These are phyloP conservation scores for Acacia melanoxylon DNA, from an alignment of 306 rosid genomes.

Conservation along the genomic window DNA sequence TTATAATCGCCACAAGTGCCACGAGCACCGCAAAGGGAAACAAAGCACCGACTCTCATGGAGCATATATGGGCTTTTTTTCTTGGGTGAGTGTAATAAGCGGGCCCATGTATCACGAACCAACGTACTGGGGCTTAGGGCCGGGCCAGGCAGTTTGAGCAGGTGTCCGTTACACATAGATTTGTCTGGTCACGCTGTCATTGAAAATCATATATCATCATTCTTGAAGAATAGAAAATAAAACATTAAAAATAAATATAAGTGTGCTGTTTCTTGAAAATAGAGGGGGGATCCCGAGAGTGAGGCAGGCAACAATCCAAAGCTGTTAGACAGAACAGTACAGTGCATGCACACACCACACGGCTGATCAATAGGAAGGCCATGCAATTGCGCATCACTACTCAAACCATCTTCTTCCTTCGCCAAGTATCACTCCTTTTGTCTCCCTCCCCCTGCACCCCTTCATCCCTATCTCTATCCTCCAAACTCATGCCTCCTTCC, in stretches of 20 bases:
- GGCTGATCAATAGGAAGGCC: constrained; percentile 7
- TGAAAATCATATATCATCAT: not conserved
- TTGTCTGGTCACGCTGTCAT: not conserved
- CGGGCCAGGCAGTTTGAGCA: not conserved
- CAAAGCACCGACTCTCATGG: no score
- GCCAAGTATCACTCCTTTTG: constrained; percentile 34
- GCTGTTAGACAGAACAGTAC: not conserved
- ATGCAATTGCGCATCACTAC: constrained; percentile 26
- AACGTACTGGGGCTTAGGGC: not conserved
- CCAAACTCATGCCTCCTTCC: not conserved
- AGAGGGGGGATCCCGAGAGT: not conserved
- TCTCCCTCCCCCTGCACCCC: not conserved
- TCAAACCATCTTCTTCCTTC: constrained; percentile 4
- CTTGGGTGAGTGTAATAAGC: not conserved
- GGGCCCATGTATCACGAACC: not conserved
- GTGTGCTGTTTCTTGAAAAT: not conserved
- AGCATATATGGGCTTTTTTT: not conserved
- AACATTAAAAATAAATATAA: no score
- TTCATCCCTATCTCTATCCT: not conserved
- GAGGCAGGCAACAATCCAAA: constrained; percentile 18
- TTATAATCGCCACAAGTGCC: no score
- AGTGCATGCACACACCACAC: constrained; percentile 5
- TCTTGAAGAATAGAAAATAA: no score
- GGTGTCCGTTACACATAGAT: not conserved
- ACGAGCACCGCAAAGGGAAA: no score